These are phyloP conservation scores for Blepharisma japonicum DNA, from an alignment of 73 alveolate genomes.

Conservation along the genomic window DNA sequence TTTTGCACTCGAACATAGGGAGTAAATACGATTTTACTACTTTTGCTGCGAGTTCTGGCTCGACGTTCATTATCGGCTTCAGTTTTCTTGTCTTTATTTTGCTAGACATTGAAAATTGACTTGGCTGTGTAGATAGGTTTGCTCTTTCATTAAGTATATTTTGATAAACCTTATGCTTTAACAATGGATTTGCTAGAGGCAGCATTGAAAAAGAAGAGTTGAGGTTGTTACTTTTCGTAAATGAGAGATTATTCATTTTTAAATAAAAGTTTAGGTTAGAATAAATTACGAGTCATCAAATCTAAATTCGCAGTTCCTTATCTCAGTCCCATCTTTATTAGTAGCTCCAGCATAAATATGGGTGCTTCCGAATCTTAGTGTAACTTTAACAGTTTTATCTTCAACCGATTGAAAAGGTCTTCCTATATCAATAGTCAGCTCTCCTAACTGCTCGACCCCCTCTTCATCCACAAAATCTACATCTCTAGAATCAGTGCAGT, in stretches of 20 bases:
- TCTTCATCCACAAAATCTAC: constrained; percentile 96
- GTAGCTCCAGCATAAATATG: constrained; percentile 94
- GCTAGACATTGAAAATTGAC: no score
- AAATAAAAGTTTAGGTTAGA: no score
- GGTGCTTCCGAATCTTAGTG: constrained; percentile 93
- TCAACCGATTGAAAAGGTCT: constrained; percentile 92
- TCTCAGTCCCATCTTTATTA: constrained; percentile 93
- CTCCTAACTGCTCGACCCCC: constrained; percentile 91
- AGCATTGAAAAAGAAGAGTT: no score
- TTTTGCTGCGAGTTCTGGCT: constrained; percentile 37
- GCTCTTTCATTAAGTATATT: no score
- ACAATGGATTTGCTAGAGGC: no score
- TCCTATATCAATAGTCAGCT: constrained; percentile 95
- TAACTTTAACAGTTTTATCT: constrained; percentile 96
- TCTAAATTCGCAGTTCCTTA: constrained; percentile 93
- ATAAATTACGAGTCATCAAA: constrained; percentile 52
- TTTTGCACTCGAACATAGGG: constrained; percentile 56
- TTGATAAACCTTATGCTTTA: no score
- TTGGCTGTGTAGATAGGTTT: no score
- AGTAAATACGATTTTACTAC: constrained; percentile 51
- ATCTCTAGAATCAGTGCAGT: constrained; percentile 85
- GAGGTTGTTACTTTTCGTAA: no score
- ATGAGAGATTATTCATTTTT: no score
- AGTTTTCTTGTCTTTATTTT: not conserved
- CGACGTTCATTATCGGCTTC: not conserved